Evolutionary conservation across 306 rosid genomes (phyloP).

Genomic region (Cucumis sativus): DNA sequence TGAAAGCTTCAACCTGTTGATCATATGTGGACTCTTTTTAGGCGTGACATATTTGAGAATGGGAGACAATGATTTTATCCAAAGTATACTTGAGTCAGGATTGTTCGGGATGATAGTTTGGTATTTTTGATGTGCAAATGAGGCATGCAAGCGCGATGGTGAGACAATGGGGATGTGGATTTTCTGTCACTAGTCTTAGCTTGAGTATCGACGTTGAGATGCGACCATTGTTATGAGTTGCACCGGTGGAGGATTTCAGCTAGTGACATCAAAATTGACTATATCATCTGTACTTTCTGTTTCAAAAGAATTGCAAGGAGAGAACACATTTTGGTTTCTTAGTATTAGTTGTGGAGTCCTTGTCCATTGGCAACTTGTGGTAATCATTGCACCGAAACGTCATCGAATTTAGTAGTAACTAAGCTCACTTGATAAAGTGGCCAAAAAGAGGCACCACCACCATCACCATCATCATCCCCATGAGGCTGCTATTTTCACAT

Average conservation of each 20-base stretch:
- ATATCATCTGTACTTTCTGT: background rate
- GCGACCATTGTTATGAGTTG: background rate
- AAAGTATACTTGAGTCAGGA: background rate
- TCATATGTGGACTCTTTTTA: background rate
- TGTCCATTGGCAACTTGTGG: background rate
- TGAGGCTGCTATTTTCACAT: background rate
- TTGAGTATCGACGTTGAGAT: background rate
- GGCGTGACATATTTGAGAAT: background rate
- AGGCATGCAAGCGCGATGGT: background rate
- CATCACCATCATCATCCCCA: background rate
- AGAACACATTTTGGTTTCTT: background rate
- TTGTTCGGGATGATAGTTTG: background rate
- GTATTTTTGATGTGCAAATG: background rate
- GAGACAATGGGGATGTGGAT: background rate
- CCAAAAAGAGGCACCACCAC: too few relatives aligned
- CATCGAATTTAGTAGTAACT: background rate
- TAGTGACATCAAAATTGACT: background rate
- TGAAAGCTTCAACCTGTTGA: constrained; percentile 26
- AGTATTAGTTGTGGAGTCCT: background rate
- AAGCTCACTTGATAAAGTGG: background rate
- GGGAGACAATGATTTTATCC: background rate
- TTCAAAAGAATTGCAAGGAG: background rate
- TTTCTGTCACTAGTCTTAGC: background rate
- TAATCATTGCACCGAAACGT: background rate
- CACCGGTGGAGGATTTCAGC: background rate